A percentile compares a stretch with the other conserved stretches of the same genome.
Conservation (phyloP, 768 basidiomycete species). For the Boletellus emodensis region DNA sequence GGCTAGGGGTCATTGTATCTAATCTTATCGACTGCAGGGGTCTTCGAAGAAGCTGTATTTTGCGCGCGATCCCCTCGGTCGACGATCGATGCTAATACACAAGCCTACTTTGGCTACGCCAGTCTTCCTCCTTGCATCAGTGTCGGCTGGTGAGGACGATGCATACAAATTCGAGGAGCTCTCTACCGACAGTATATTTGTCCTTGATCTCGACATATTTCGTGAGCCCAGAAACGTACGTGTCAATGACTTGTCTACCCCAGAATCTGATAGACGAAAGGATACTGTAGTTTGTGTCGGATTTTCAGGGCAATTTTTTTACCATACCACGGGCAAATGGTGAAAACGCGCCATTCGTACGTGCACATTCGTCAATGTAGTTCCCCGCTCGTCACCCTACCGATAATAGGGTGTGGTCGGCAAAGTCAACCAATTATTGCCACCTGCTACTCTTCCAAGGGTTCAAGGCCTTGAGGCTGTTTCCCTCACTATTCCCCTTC, state of each 20-base stretch:
- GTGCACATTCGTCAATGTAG: slow-evolving; percentile 1
- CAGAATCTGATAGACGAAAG: neutral
- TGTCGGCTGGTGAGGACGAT: slow-evolving; percentile 47
- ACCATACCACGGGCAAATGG: slow-evolving; percentile 20
- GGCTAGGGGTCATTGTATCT: neutral
- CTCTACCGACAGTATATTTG: slow-evolving; percentile 52
- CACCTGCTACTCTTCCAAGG: slow-evolving; percentile 38
- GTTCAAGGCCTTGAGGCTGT: slow-evolving; percentile 22
- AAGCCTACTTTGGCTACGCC: slow-evolving; percentile 46
- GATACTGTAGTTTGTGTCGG: slow-evolving; percentile 15
- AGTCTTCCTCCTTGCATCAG: slow-evolving; percentile 62
- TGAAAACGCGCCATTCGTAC: slow-evolving; percentile 21
- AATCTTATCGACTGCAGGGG: slow-evolving; percentile 32
- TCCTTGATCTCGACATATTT: slow-evolving; percentile 42
- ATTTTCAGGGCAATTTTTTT: slow-evolving; percentile 19
- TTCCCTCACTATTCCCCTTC: slow-evolving; percentile 29
- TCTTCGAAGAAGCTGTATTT: slow-evolving; percentile 54
- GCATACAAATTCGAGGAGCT: slow-evolving; percentile 59
- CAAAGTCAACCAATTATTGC: slow-evolving; percentile 47
- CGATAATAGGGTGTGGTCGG: slow-evolving; percentile 39
- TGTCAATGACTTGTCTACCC: neutral
- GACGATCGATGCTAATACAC: slow-evolving; percentile 79
- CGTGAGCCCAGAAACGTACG: slow-evolving; percentile 24
- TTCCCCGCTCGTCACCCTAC: neutral
- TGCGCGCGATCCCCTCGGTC: slow-evolving; percentile 78